Evolutionary conservation across 2,329 filamentous ascomycete genomes (phyloP), one percentile per base, ranked within the genome.

Genomic region (Trichoderma harzianum): DNA sequence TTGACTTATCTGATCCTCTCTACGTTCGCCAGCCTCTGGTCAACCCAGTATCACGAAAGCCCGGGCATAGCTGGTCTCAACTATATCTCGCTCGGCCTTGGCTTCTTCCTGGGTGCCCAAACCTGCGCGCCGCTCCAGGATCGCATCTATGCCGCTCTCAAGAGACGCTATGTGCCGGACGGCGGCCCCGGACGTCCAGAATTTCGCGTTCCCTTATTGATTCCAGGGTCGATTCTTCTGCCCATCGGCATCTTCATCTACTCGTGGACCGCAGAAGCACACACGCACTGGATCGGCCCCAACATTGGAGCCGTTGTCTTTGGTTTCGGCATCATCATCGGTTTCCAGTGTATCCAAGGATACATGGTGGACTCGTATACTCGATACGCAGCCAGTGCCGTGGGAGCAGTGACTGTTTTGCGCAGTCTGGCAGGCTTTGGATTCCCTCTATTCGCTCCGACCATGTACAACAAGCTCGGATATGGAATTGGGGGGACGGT

Each of bases 1-100:
- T 87, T 89, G 58, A 79, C 90, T 1, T 91, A 91, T 77, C 84
- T 87, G 77, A 82, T 85, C 69, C 79, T 87, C 3, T 83, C 83
- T 10, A 83, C 84, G 0, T 80, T 87, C 32, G 84, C 85, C 14
- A 81, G 83, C 73, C 87, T 90, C 53, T 92, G 91, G 77, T 80
- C 84, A 71, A 84, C 88, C 74, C 73, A 84, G 12, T 85, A 90
- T 39, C 86, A 87, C 61, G 91, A 90, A 88, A 82, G 84, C 47
- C 80, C 80, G 2, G 79, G 92, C 0, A 80, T 85, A 14, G 84
- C 86, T 12, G 76, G 77, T 16, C 75, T 80, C 30, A 77, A 78
- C 63, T 80, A 79, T 73, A 72, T 80, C 58, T 78, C 77, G 43
- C 73, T 79, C 47, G 76, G 76, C 16, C 39, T 79, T 11, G 79